Conservation (phyloP, 305 asterid species). For the Plantago coronopus region DNA sequence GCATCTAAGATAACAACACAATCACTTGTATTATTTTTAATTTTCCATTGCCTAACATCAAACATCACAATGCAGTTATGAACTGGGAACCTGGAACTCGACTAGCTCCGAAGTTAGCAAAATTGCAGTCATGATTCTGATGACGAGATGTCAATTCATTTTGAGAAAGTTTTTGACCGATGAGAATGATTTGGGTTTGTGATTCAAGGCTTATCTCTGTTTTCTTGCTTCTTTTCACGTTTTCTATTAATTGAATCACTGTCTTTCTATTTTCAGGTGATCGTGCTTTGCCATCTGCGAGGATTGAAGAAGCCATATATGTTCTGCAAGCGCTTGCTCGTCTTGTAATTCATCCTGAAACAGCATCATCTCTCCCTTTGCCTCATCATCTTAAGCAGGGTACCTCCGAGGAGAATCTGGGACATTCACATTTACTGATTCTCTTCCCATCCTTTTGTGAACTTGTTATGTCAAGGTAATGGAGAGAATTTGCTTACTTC, state of each 20-base stretch:
- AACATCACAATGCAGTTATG: slow-evolving; percentile 45
- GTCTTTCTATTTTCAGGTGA: slow-evolving; percentile 47
- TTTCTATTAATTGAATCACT: slow-evolving; percentile 17
- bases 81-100: slow-evolving; percentile 49
- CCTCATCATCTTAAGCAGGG: slow-evolving; percentile 54
- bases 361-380: slow-evolving; percentile 69
- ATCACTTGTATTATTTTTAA: slow-evolving; percentile 14
- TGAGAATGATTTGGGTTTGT: slow-evolving; percentile 76
- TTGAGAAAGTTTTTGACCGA: slow-evolving; percentile 71
- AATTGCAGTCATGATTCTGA: slow-evolving; percentile 47
- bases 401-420: slow-evolving; percentile 33
- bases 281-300: slow-evolving; percentile 69
- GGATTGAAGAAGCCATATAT: slow-evolving; percentile 78
- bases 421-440: slow-evolving; percentile 77
- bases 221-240: slow-evolving; percentile 12
- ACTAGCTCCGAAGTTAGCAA: slow-evolving; percentile 73
- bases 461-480: slow-evolving; percentile 87
- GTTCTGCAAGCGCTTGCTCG: slow-evolving; percentile 83
- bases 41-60: slow-evolving; percentile 18
- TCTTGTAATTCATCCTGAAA: slow-evolving; percentile 69
- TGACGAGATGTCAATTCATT: slow-evolving; percentile 83
- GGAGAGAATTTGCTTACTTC: slow-evolving; percentile 16
- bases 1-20: slow-evolving; percentile 2
- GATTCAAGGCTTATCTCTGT: slow-evolving; percentile 11
- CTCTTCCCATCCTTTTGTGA: slow-evolving; percentile 87